These are phyloP conservation scores for Pseudotsuga menziesii DNA, from an alignment of 75 land plant genomes.

Conservation along the genomic window DNA sequence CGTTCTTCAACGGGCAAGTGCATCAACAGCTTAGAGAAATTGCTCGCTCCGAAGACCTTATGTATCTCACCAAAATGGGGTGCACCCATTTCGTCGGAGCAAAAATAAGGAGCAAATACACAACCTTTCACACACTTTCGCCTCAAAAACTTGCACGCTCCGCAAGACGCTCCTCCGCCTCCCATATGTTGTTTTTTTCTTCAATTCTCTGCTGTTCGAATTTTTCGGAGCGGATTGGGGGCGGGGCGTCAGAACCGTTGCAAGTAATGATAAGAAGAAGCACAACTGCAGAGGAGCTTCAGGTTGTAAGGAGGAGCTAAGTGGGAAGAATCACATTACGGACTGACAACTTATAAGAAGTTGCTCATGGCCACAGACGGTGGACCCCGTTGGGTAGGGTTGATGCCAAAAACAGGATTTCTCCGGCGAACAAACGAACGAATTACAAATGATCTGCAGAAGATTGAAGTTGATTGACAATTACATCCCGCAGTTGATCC, in stretches of 20 bases:
- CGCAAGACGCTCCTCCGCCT: constrained; percentile 24
- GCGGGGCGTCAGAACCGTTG: too few relatives aligned
- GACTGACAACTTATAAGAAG: background rate
- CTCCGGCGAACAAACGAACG: background rate
- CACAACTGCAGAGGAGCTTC: background rate
- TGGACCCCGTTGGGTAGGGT: background rate
- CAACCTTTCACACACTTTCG: constrained; percentile 86
- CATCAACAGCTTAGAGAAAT: constrained; percentile 75
- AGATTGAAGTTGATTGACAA: background rate
- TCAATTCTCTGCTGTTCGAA: background rate
- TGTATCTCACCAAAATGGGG: constrained; percentile 97
- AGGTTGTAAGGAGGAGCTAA: background rate
- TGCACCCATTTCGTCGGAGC: constrained; percentile 77
- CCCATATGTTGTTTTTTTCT: background rate
- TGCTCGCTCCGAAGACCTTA: constrained; percentile 97
- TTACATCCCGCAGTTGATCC: background rate
- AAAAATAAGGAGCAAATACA: constrained; percentile 92
- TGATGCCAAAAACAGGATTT: too few relatives aligned
- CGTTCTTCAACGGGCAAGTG: constrained; percentile 73
- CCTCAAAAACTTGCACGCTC: constrained; percentile 45
- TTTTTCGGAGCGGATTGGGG: too few relatives aligned
- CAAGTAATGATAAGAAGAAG: too few relatives aligned
- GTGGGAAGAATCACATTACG: background rate
- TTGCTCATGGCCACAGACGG: background rate
- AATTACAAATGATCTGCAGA: background rate